Evolutionary conservation across 306 rosid species (phyloP).

Genomic region (Vigna angularis): DNA sequence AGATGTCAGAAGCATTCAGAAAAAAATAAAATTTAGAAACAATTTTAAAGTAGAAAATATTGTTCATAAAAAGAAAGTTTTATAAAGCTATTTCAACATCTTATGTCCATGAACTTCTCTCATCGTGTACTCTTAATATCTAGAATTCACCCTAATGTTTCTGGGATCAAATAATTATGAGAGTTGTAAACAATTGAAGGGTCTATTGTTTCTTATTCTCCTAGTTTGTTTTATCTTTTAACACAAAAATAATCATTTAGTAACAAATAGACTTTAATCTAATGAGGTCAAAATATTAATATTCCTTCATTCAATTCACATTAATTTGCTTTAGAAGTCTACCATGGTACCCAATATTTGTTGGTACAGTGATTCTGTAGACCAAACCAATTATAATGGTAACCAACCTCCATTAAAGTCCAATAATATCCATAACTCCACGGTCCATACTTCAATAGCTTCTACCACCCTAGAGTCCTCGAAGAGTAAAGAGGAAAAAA

Average conservation of each 20-base stretch:
- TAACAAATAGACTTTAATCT: not conserved
- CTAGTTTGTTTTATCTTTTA: not conserved
- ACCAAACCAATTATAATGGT: not conserved
- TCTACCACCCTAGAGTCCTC: too few relatives aligned
- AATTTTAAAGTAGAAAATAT: too few relatives aligned
- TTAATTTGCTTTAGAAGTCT: too few relatives aligned
- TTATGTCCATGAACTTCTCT: not conserved
- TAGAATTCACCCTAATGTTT: not conserved
- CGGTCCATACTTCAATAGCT: not conserved
- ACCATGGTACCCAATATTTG: not conserved
- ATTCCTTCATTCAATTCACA: too few relatives aligned
- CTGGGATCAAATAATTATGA: not conserved
- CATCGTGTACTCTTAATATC: not conserved
- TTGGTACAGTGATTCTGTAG: not conserved
- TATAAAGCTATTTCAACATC: not conserved
- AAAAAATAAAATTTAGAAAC: too few relatives aligned
- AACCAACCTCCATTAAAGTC: not conserved
- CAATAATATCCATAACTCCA: conserved; percentile 1
- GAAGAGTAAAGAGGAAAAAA: too few relatives aligned
- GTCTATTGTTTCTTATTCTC: not conserved
- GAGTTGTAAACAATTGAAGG: not conserved
- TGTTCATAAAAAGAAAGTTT: too few relatives aligned
- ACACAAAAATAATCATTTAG: not conserved
- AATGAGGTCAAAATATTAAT: too few relatives aligned
- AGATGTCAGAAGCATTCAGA: too few relatives aligned